Base-by-base conservation (phyloP, 2,329 filamentous ascomycete species). In the Fusarium multiceps region DNA sequence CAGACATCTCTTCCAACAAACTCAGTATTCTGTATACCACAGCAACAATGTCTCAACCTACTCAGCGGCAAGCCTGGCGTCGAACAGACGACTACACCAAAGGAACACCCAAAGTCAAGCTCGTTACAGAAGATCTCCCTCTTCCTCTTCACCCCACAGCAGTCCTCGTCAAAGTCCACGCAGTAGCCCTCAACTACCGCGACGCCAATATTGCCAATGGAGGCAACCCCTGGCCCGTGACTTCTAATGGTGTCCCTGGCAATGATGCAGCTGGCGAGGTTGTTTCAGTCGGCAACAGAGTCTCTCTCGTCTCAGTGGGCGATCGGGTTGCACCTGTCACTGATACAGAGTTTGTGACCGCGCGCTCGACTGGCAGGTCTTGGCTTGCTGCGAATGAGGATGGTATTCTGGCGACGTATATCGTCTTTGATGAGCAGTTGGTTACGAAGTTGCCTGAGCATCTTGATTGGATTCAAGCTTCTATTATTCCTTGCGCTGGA, bases 301-400 rank as follows among this genome's bases (percentile, higher is more conserved):
- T 81, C 16, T 74, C 63, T 16, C 41, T 60, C 4, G 67, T 83
- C 11, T 56, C 40, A 3, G 45, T 78, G 5, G 81, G 82, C 1
- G 80, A 83, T 49, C 74, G 78, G 0, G 82, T 80, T 8, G 72
- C 76, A 4, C 80, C 81, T 6, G 79, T 79, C 7, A 78, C 73
- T n/a, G 79, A 82, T 57, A 80, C 80, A 0, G 75, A 80, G 55
- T 78, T 81, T 62, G 70, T 84, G 6, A 82, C 80, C 0, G 80
- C 78, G 1, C 77, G 79, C 10, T 77, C 81, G 41, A 48, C 72
- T 9, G 76, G 68, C 1, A 70, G 82, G 23, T 80, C 79, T 3
- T 84, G 82, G 82, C 73, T 84, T 7, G 82, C 81, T 4, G 81
- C 80, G 0, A 77, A 84, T 56, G 81, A 81, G 53, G 82, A 84